A percentile compares a stretch with the other conserved stretches of the same genome.
phyloP scores from a whole-genome alignment of 768 basidiomycete species.

The Russula sp. region DNA sequence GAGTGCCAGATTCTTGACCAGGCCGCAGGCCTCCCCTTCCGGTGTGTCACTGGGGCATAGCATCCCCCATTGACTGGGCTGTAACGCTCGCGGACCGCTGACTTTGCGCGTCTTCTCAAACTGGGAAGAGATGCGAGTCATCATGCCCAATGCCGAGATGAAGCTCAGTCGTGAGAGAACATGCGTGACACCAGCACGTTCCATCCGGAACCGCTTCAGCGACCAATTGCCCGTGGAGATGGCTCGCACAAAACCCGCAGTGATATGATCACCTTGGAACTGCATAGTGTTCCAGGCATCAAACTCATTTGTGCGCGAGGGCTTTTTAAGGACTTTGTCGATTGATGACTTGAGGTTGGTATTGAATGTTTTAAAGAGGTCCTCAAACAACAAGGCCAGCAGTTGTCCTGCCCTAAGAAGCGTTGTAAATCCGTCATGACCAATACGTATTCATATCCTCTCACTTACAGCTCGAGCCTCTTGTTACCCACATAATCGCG shows the following conservation, averaged over 20 bases:
- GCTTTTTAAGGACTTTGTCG: constrained; percentile 96
- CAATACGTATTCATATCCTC: background rate
- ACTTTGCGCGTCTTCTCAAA: constrained; percentile 99
- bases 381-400: constrained; percentile 92
- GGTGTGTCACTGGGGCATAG: constrained; percentile 97
- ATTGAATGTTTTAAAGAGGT: constrained; percentile 98
- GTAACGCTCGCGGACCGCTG: constrained; percentile 92
- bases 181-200: constrained; percentile 96
- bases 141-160: constrained; percentile 98
- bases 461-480: constrained; percentile 86
- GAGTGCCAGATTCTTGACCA: constrained; percentile 96
- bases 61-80: constrained; percentile 99
- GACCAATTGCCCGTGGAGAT: constrained; percentile 99
- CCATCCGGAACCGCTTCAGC: constrained; percentile 98
- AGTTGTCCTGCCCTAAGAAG: constrained; percentile 82
- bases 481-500: constrained; percentile 99
- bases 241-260: constrained; percentile 90
- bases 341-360: constrained; percentile 91
- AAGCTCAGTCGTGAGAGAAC: constrained; percentile 93
- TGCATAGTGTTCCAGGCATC: constrained; percentile 93
- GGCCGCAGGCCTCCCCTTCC: constrained; percentile 97
- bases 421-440: background rate
- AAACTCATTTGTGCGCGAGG: constrained; percentile 88
- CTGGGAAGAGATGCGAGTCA: constrained; percentile 98
- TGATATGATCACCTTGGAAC: constrained; percentile 95